phyloP scores from a whole-genome alignment of 352 stramenopile genomes.

The Phytophthora vignae region DNA sequence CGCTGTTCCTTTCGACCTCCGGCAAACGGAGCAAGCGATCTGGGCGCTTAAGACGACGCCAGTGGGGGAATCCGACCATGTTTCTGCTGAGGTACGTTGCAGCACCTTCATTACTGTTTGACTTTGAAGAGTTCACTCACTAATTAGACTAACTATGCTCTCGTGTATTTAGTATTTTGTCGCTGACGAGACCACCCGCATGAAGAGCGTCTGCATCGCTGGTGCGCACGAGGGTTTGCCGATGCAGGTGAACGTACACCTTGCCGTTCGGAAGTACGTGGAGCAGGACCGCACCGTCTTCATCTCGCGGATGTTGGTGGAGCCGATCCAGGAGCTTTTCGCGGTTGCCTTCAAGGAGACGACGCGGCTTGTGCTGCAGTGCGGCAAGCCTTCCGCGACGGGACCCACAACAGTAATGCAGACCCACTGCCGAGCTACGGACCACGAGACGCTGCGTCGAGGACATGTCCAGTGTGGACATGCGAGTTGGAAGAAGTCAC shows the following conservation, averaged over 20 bases:
- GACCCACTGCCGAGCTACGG: conserved; percentile 7
- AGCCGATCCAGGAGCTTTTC: conserved; percentile 14
- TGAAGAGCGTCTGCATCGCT: conserved; percentile 9
- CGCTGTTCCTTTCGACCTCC: conserved; percentile 14
- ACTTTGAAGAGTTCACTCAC: too few species aligned
- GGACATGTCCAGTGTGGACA: not conserved
- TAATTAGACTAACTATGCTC: too few species aligned
- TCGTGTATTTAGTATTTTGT: not conserved
- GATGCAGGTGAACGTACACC: too few species aligned
- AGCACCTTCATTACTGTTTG: too few species aligned
- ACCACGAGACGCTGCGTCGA: conserved; percentile 2
- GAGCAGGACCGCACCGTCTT: conserved; percentile 21
- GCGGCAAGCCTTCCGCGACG: not conserved
- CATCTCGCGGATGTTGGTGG: conserved; percentile 10
- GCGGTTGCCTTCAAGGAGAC: conserved; percentile 15
- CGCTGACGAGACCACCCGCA: conserved; percentile 9
- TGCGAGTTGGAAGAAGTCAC: conserved; percentile 7
- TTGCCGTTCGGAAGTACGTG: conserved; percentile 2
- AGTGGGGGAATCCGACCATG: not conserved
- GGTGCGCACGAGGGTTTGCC: too few species aligned
- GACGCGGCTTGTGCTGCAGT: not conserved
- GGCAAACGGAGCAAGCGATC: conserved; percentile 3
- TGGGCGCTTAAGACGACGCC: conserved; percentile 8
- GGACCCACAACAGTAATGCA: conserved; percentile 22
- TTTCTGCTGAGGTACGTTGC: conserved; percentile 11